phyloP scores from a whole-genome alignment of 805 yeast genomes.

The Yarrowia sp. region DNA sequence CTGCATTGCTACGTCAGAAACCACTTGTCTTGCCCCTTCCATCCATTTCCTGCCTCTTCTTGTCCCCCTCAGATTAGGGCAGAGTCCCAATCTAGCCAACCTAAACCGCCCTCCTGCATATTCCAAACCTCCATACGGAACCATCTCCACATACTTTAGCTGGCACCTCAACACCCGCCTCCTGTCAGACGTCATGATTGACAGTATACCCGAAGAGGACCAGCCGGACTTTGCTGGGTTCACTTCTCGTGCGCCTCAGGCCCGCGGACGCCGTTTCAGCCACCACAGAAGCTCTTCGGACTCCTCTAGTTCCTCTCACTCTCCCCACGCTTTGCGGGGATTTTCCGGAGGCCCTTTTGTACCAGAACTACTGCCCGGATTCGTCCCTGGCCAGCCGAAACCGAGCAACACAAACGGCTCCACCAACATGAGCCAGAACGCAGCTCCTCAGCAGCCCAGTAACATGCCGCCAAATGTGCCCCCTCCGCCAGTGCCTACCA shows the following conservation, averaged over 20 bases:
- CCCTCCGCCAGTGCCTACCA: conserved; percentile 9
- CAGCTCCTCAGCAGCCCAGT: background rate
- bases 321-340: conserved; percentile 32
- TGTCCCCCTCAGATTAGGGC: conserved; percentile 4
- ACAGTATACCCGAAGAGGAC: conserved; percentile 37
- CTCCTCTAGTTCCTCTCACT: conserved; percentile 23
- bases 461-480: conserved; percentile 9
- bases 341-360: conserved; percentile 31
- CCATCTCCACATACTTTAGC: conserved; percentile 22
- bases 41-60: conserved; percentile 13
- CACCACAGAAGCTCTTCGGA: conserved; percentile 31
- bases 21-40: conserved; percentile 5
- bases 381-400: conserved; percentile 4
- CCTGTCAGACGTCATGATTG: conserved; percentile 18
- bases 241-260: conserved; percentile 26
- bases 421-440: background rate
- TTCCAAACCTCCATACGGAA: conserved; percentile 28
- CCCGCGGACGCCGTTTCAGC: conserved; percentile 23
- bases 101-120: conserved; percentile 28
- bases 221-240: conserved; percentile 36
- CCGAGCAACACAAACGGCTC: background rate
- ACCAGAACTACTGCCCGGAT: conserved; percentile 15
- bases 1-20: background rate
- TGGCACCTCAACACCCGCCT: conserved; percentile 1
- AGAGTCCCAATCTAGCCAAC: conserved; percentile 28